Base-by-base conservation (phyloP, 2,329 filamentous ascomycete genomes). In the Clonostachys rhizophaga region DNA sequence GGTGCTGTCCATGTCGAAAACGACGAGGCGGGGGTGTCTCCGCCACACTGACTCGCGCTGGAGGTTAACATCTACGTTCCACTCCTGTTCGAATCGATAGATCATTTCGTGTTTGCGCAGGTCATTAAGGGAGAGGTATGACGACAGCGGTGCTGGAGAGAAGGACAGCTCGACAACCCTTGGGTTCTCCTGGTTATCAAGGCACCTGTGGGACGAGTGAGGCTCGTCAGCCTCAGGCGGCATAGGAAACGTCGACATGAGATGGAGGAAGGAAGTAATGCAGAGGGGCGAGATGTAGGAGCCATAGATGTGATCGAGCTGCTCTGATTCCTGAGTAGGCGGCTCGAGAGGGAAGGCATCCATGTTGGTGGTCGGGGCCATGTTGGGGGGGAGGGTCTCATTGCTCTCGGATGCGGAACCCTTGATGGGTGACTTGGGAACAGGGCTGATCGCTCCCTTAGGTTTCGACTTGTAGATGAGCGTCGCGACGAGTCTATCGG, bases 1-100 rank as follows among this genome's bases (percentile, higher is more conserved):
- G 0, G 94, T 99, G 66, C 87, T 94, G 71, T 99, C 94, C 94
- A 99, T 99, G 66, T 99, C 94, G 61, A 99, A 99, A 34, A 96
- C 89, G 5, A 92, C 91, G 11, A 97, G 75, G 9, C 92, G 82
- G 54, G 91, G 91, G 66, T 95, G 82, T 30, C 86, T 79, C 49
- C 90, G 77, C 74, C 86, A 90, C 34, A 92, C 74, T 33, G 74
- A 79, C 60, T 92, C 88, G 39, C 68, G 68, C 65, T 95, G 89
- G 52, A 95, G 74, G 17, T 88, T 81, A 13, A 92, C 86, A 65
- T 95, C 89, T 39, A 94, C 85, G 59, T 91, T 91, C 89, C 89
- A 95, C 64, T 92, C 87, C 52, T 83, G 80, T 76, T 95, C 89
- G 59, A 95, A 95, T 16, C 84, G 79, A 71, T 88, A 90, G 49